Evolutionary conservation across 169 alveolate species (phyloP).

Genomic region (Plasmodium chabaudi): DNA sequence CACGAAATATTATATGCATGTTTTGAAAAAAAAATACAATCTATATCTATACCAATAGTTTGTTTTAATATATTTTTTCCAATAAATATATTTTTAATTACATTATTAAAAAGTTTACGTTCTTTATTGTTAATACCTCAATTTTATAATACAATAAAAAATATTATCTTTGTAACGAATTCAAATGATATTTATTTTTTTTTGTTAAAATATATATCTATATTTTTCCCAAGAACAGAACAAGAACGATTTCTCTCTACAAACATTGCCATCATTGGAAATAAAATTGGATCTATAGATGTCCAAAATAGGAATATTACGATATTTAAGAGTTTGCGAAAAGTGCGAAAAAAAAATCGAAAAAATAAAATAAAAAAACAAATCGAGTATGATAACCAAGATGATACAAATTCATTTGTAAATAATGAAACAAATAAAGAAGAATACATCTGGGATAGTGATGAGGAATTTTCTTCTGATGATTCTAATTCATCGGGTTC

Average conservation of each 20-base stretch:
- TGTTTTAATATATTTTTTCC: conserved; percentile 46
- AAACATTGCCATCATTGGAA: conserved; percentile 38
- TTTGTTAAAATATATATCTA: conserved; percentile 25
- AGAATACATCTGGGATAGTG: background rate
- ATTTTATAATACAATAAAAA: conserved; percentile 24
- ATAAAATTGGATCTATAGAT: conserved; percentile 45
- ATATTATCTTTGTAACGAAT: conserved; percentile 28
- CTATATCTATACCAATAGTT: conserved; percentile 45
- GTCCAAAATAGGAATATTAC: conserved; percentile 43
- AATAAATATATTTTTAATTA: conserved; percentile 28
- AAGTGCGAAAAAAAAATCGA: conserved; percentile 2
- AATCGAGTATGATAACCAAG: background rate
- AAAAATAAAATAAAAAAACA: background rate
- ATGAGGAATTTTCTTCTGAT: background rate
- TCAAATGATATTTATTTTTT: conserved; percentile 39
- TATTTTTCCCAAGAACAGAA: conserved; percentile 33
- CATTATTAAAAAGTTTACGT: conserved; percentile 39
- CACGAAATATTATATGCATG: conserved; percentile 43
- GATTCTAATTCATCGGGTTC: background rate
- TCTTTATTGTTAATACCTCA: conserved; percentile 39
- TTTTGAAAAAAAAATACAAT: conserved; percentile 35
- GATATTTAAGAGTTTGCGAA: conserved; percentile 29
- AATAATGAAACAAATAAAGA: background rate
- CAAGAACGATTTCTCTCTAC: conserved; percentile 37
- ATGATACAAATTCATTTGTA: background rate